phyloP scores from a whole-genome alignment of 2,329 filamentous ascomycete species.

The Eutypa lata region DNA sequence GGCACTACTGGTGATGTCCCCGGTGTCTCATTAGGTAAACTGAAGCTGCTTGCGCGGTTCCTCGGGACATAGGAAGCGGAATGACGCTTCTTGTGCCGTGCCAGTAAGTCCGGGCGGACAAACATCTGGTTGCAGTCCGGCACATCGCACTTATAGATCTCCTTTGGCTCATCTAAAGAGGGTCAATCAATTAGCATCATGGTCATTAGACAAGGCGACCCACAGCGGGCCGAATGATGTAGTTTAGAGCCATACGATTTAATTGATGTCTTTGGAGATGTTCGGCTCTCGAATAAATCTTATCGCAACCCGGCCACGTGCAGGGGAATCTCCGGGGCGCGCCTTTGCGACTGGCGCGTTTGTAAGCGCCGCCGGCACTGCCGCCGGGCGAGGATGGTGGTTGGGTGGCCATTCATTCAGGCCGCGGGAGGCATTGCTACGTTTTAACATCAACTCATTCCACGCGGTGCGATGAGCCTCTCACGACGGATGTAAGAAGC shows the following conservation, averaged over 20 bases:
- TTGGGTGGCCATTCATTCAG: not conserved
- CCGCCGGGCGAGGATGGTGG: slow-evolving; percentile 16
- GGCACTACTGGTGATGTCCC: slow-evolving; percentile 1
- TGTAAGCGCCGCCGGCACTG: slow-evolving; percentile 32
- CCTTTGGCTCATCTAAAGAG: slow-evolving; percentile 67
- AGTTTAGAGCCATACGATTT: slow-evolving; percentile 60
- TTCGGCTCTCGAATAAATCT: slow-evolving; percentile 77
- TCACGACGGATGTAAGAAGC: not conserved
- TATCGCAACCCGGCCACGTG: slow-evolving; percentile 69
- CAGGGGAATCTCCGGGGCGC: slow-evolving; percentile 57
- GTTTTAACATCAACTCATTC: not conserved
- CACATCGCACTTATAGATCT: slow-evolving; percentile 75
- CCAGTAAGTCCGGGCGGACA: slow-evolving; percentile 73
- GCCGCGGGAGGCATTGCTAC: too few species aligned
- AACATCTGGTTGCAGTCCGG: slow-evolving; percentile 73
- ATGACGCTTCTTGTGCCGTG: slow-evolving; percentile 65
- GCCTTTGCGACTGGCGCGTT: slow-evolving; percentile 50
- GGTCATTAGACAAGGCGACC: slow-evolving; percentile 1
- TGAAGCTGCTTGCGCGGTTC: slow-evolving; percentile 49
- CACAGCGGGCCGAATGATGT: slow-evolving; percentile 5
- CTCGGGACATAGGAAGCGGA: slow-evolving; percentile 51
- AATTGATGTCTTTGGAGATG: slow-evolving; percentile 79
- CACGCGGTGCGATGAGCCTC: not conserved
- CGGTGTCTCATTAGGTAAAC: slow-evolving; percentile 24
- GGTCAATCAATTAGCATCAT: slow-evolving; percentile 14